Percentiles rank a stretch among this genome's conserved stretches.
Evolutionary conservation across 2,329 filamentous ascomycete genomes (phyloP).

Genomic region (Nectriaceae sp.): DNA sequence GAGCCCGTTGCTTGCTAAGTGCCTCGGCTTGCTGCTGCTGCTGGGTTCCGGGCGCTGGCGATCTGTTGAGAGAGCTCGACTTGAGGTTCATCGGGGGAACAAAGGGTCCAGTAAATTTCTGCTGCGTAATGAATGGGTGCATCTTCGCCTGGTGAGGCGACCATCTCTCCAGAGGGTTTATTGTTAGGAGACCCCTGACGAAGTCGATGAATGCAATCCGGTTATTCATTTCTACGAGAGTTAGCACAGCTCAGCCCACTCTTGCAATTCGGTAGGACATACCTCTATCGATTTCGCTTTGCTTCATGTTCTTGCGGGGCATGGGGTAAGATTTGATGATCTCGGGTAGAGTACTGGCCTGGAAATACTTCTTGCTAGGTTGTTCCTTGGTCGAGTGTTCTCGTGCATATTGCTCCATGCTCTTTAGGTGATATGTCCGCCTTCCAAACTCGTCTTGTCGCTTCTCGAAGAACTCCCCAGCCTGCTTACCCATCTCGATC

Average conservation of each 20-base stretch:
- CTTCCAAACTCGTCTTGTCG: constrained; percentile 87
- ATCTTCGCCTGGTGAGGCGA: constrained; percentile 96
- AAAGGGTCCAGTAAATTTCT: constrained; percentile 95
- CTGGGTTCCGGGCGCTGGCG: constrained; percentile 88
- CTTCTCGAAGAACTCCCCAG: constrained; percentile 97
- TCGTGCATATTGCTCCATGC: constrained; percentile 95
- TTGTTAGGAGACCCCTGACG: constrained; percentile 86
- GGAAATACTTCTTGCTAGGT: constrained; percentile 99
- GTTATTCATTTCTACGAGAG: constrained; percentile 88
- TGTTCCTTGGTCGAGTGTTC: constrained; percentile 97
- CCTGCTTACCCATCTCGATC: constrained; percentile 98
- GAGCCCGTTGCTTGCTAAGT: constrained; percentile 86
- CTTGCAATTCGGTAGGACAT: constrained; percentile 18
- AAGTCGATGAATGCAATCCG: constrained; percentile 98
- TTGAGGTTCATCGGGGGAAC: constrained; percentile 97
- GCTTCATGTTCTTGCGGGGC: constrained; percentile 99
- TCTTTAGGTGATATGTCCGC: constrained; percentile 88
- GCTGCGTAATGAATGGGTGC: constrained; percentile 97
- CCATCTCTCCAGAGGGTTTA: constrained; percentile 96
- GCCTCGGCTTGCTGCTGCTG: constrained; percentile 96
- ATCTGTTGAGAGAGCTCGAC: constrained; percentile 79
- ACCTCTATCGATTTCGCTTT: constrained; percentile 94
- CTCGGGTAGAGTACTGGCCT: constrained; percentile 88
- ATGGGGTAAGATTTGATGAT: constrained; percentile 98
- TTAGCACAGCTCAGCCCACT: constrained; percentile 9